phyloP scores from a whole-genome alignment of 2,329 filamentous ascomycete species.

The Cercospora brassicicola region DNA sequence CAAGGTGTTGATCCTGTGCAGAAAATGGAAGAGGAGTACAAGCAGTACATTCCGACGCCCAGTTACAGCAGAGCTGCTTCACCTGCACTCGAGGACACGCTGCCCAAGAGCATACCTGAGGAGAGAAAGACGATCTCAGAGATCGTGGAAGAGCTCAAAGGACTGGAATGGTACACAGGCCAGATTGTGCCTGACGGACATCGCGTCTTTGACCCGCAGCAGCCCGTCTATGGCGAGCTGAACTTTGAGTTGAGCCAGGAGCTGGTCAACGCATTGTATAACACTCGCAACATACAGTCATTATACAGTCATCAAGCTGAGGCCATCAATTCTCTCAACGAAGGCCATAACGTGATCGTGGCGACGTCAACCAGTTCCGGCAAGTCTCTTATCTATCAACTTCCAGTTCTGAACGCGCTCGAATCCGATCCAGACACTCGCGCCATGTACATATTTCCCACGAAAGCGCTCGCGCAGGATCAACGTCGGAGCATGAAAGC shows the following conservation, averaged over 20 bases:
- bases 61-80: constrained; percentile 48
- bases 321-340: constrained; percentile 83
- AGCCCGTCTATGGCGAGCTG: constrained; percentile 77
- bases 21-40: constrained; percentile 60
- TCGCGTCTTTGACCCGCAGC: constrained; percentile 83
- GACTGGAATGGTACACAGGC: constrained; percentile 80
- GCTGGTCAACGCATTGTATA: constrained; percentile 94
- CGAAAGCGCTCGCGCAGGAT: constrained; percentile 93
- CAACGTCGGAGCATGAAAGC: constrained; percentile 86
- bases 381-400: constrained; percentile 96
- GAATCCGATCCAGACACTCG: constrained; percentile 74
- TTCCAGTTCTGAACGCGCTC: constrained; percentile 84
- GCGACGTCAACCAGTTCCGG: constrained; percentile 94
- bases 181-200: constrained; percentile 94
- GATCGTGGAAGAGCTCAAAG: constrained; percentile 80
- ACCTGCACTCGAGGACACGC: constrained; percentile 43
- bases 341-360: constrained; percentile 84
- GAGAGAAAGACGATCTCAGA: constrained; percentile 79
- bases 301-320: constrained; percentile 92
- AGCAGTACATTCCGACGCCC: constrained; percentile 63
- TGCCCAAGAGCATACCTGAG: constrained; percentile 73
- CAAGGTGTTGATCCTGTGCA: constrained; percentile 67
- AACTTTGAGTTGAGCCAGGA: constrained; percentile 84
- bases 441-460: constrained; percentile 97
- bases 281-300: constrained; percentile 79